A percentile compares a stretch with the other conserved stretches of the same genome.
Conservation (phyloP, 1,139 yeast species). For the Hansenula sp. region DNA sequence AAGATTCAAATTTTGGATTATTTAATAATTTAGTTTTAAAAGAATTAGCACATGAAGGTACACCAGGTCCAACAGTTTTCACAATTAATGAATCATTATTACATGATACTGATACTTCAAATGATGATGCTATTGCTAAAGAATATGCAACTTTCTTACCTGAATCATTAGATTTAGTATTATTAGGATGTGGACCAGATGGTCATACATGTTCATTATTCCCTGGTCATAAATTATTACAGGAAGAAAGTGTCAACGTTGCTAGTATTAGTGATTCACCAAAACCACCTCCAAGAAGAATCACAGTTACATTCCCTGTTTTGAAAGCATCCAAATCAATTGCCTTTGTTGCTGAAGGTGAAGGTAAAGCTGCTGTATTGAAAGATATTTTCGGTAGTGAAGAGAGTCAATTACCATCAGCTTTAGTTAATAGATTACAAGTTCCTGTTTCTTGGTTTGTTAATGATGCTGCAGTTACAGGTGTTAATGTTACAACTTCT, state of each 20-base stretch:
- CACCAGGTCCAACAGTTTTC: conserved; percentile 60
- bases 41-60: conserved; percentile 29
- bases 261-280: conserved; percentile 94
- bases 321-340: conserved; percentile 66
- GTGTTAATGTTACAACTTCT: conserved; percentile 47
- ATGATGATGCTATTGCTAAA: conserved; percentile 72
- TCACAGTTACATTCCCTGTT: conserved; percentile 90
- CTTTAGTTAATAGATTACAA: conserved; percentile 54
- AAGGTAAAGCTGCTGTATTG: conserved; percentile 72
- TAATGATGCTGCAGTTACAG: conserved; percentile 66
- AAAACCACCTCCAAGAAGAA: conserved; percentile 83
- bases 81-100: conserved; percentile 77
- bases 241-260: conserved; percentile 84
- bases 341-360: conserved; percentile 88
- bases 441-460: conserved; percentile 74
- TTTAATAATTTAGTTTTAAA: conserved; percentile 79
- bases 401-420: conserved; percentile 62
- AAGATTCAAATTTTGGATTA: conserved; percentile 87
- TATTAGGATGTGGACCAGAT: conserved; percentile 97
- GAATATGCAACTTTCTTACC: conserved; percentile 78
- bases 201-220: conserved; percentile 96
- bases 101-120: conserved; percentile 48
- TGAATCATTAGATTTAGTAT: conserved; percentile 73
- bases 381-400: conserved; percentile 58
- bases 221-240: conserved; percentile 64